Evolutionary conservation across 2,329 filamentous ascomycete genomes (phyloP), one percentile per base, ranked within the genome.

Genomic region (Bretziella fagacearum): DNA sequence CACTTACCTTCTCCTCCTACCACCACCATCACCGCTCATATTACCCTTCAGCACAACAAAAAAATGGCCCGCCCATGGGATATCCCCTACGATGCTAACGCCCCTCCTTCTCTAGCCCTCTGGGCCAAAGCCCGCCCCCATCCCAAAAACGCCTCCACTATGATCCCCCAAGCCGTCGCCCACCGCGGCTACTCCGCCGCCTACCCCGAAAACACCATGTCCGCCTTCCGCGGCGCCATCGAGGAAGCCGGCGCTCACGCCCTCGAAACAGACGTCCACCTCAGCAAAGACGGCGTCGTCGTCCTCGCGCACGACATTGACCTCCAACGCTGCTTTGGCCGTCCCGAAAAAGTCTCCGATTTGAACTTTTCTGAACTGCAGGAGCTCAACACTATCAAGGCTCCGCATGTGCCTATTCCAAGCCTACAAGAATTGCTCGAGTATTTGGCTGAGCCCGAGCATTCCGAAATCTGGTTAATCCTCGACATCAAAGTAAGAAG

Each of bases 401-500:
- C 73, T 52, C 85, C 85, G 6, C 71, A 75, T 48, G 71, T 83
- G 58, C 67, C 69, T 1, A 79, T 96, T 76, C 77, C 86, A 3
- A 69, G 81, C 25, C 65, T 96, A 10, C 55, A 62, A 18, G 87
- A 95, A 56, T 63, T 95, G 46, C 65, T 95, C 6, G 68, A 74
- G 50, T 89, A 80, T 57, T 60, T 96, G 45, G 67, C 73, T 0
- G 65, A 73, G 53, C 78, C 78, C 0, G 79, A 69, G 1, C 59
- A 72, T 32, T 74, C 83, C 55, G 60, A 79, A 36, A 67, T 87
- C 7, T 94, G 87, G 87, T 56, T 91, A 4, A 62, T 95, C 51
- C 66, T 96, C 3, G 89, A 96, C 59, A 84, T 96, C 59, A 96
- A 95, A 68, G 79, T 84, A 60, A 17, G 57, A n/a, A n/a, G n/a